These are phyloP conservation scores for Cystoisospora suis DNA, from an alignment of 169 alveolate genomes.

Conservation along the genomic window DNA sequence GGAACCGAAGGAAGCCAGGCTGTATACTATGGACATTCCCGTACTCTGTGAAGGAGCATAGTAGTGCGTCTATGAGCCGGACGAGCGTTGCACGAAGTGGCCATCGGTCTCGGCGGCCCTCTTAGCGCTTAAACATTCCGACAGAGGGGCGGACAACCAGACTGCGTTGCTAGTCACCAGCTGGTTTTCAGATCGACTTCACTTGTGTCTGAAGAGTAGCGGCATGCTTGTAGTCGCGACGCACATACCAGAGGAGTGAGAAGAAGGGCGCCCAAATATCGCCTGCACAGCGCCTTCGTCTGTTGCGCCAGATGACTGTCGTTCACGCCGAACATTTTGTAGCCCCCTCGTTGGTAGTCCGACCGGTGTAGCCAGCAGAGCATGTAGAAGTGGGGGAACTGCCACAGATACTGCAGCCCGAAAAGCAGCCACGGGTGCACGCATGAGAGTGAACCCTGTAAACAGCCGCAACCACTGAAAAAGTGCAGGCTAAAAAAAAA, in stretches of 20 bases:
- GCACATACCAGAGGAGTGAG: slow-evolving; percentile 17
- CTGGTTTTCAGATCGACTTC: too few relatives aligned
- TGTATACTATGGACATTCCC: too few relatives aligned
- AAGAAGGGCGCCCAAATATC: slow-evolving; percentile 24
- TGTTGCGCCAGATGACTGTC: not conserved
- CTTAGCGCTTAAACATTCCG: too few relatives aligned
- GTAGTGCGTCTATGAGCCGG: too few relatives aligned
- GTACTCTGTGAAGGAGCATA: too few relatives aligned
- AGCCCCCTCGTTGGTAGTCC: slow-evolving; percentile 58
- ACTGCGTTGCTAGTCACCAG: too few relatives aligned
- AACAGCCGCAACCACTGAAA: not conserved
- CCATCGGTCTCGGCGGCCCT: too few relatives aligned
- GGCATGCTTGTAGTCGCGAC: too few relatives aligned
- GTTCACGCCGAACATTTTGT: slow-evolving; percentile 44
- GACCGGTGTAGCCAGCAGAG: slow-evolving; percentile 59
- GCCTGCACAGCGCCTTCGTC: not conserved
- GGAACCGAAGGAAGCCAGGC: too few relatives aligned
- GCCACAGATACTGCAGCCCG: slow-evolving; percentile 63
- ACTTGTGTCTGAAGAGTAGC: too few relatives aligned
- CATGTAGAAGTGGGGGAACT: slow-evolving; percentile 66
- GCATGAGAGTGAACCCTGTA: slow-evolving; percentile 36
- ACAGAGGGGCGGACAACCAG: too few relatives aligned
- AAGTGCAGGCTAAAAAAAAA: not conserved
- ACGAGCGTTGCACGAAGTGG: too few relatives aligned
- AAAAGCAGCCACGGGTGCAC: slow-evolving; percentile 25